Evolutionary conservation across 352 stramenopile species (phyloP), one percentile per base, ranked within the genome.

Genomic region (Globisporangium camurandrum): DNA sequence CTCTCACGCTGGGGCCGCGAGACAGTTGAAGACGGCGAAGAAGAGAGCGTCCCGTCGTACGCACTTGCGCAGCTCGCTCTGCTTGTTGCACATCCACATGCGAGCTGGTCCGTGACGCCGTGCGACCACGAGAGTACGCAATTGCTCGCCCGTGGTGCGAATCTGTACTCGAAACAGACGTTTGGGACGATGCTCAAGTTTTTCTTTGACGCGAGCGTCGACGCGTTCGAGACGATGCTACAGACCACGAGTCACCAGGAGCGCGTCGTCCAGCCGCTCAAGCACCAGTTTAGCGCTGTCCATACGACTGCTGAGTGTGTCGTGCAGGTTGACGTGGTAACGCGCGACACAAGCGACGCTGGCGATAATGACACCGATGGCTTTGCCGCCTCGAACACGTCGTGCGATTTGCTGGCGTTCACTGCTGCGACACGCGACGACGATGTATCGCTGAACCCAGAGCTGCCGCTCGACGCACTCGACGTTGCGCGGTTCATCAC

Each of bases 11-110:
- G 84, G 84, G 81, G 84, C 16, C 71, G 80, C 40, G 81, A 91
- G 59, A 88, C 75, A 2, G 82, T 93, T 4, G 75, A 91, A 62
- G 78, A 92, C 49, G 84, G 81, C 7, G 84, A 94, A 66, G 77
- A 93, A 59, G 79, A 91, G 50, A 72, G 59, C n/a, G 58, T 71
- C 0, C 77, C 82, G 12, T 91, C 79, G 9, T 81, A 84, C n/a
- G 75, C 73, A 0, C 69, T 93, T 37, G 74, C 78, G 8, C 84
- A 93, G 23, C 59, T 95, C 24, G 80, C 80, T 7, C 70, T 90
- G 54, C 69, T 90, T 34, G 63, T 83, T 6, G 65, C 69, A 0
- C 71, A 89, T 57, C 75, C 75, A 19, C 52, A 65, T 24, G 57
- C 67, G 31, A 48, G 64, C 17, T 90, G 77, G 84, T 73, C 81